Percentiles rank a stretch among this genome's conserved stretches.
Conservation (phyloP, 2,329 filamentous ascomycete genomes). For the Beauveria australis region DNA sequence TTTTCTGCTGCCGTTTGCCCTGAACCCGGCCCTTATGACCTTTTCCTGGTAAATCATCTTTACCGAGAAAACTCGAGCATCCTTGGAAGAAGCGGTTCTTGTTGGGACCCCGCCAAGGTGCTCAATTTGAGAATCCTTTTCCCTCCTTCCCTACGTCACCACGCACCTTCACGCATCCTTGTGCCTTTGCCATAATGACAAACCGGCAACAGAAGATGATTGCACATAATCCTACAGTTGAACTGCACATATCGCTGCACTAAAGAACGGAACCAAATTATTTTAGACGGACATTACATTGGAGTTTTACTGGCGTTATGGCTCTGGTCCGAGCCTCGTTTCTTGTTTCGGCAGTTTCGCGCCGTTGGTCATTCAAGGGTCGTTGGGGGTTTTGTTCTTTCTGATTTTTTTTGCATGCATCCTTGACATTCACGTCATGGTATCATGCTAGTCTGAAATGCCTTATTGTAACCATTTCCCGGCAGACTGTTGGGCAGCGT, state of each 20-base stretch:
- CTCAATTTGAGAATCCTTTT: background rate
- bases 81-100: background rate
- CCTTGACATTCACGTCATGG: background rate
- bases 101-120: background rate
- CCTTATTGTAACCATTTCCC: background rate
- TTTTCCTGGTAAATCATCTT: conserved; percentile 56
- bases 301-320: background rate
- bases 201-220: background rate
- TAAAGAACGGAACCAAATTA: background rate
- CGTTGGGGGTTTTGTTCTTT: background rate
- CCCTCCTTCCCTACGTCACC: too few species aligned
- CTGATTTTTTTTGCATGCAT: background rate
- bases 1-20: conserved; percentile 60
- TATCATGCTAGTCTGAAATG: background rate
- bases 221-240: background rate
- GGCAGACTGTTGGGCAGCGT: background rate
- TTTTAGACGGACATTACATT: background rate
- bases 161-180: background rate
- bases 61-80: background rate
- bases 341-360: background rate
- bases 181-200: background rate
- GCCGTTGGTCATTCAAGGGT: background rate
- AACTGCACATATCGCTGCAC: conserved; percentile 1
- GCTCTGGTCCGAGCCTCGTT: background rate
- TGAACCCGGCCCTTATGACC: conserved; percentile 74